Evolutionary conservation across 139 green algal genomes (phyloP), one percentile per base, ranked within the genome.

Genomic region (Microglena sp.): DNA sequence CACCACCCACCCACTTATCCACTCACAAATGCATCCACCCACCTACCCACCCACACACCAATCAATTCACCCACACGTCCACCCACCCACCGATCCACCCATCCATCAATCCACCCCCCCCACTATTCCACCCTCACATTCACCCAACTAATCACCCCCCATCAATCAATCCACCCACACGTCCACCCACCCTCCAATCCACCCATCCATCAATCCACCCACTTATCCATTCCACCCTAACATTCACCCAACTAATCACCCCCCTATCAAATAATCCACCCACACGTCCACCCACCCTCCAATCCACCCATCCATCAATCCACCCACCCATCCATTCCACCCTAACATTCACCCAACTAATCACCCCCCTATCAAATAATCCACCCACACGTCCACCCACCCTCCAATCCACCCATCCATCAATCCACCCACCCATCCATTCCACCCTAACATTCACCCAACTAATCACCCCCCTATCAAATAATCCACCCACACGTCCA

Each of bases 1-100:
- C 46, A 75, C 69, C 5, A 36, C 40, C 11, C 40, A 50, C 40
- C 15, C 40, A 50, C 18, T 18, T 50, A 50, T 18, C 11, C 40
- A 50, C 40, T 50, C 40, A 50, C 40, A 50, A 11, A 50, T 18
- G 18, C 40, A 50, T 18, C 11, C 40, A 50, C 40, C 18, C 40
- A 50, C 40, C 15, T 18, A 50, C 40, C 11, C 40, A 50, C 40
- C 18, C 40, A 50, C 40, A 50, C 40, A 50, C 40, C 18, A 50
- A 50, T 18, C 11, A 11, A 50, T 18, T 24, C 40, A 50, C 18
- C 11, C 40, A 18, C 40, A 50, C 18, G 40, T 50, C 18, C 40
- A 50, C 40, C 40, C 40, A 11, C 31, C 34, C 6, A 8, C n/a
- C 55, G 27, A 27, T 33, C 8, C 28, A 4, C 6, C 55, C 55